Conservation (phyloP, 2,329 filamentous ascomycete species). For the Davidsoniella virescens region DNA sequence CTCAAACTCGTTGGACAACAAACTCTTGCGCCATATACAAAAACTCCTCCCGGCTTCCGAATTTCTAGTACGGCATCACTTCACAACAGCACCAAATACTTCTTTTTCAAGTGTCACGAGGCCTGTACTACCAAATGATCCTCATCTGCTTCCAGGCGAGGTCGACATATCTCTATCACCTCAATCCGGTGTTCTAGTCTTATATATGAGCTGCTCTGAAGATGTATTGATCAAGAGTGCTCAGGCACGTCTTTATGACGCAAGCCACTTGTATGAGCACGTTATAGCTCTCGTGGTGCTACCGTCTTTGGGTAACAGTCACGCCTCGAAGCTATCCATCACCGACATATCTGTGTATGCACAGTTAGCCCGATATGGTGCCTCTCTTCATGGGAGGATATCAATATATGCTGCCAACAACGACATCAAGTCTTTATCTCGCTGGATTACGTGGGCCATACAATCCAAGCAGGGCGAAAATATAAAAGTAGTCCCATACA, state of each 20-base stretch:
- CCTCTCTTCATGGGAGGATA: conserved; percentile 24
- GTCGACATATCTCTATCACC: too few species aligned
- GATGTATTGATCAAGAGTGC: too few species aligned
- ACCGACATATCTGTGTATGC: too few species aligned
- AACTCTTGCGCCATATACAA: conserved; percentile 5
- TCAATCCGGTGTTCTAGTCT: too few species aligned
- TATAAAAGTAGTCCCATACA: conserved; percentile 19
- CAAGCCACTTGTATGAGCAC: conserved; percentile 44
- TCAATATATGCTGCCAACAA: conserved; percentile 33
- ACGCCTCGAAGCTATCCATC: too few species aligned
- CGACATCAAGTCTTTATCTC: conserved; percentile 30
- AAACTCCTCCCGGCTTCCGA: conserved; percentile 5
- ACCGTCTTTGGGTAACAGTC: too few species aligned
- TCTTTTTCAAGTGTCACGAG: too few species aligned
- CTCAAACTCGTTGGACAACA: conserved; percentile 5
- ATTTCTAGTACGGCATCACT: conserved; percentile 8
- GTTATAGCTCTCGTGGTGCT: background rate
- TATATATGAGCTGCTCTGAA: too few species aligned
- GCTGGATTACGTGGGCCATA: conserved; percentile 38
- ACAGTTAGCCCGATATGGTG: background rate
- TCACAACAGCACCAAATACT: too few species aligned
- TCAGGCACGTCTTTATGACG: conserved; percentile 16
- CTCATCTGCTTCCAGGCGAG: too few species aligned
- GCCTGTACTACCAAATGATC: too few species aligned
- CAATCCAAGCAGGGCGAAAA: conserved; percentile 25